Evolutionary conservation across 2,329 filamentous ascomycete species (phyloP).

Genomic region (Aureobasidium pullulans): DNA sequence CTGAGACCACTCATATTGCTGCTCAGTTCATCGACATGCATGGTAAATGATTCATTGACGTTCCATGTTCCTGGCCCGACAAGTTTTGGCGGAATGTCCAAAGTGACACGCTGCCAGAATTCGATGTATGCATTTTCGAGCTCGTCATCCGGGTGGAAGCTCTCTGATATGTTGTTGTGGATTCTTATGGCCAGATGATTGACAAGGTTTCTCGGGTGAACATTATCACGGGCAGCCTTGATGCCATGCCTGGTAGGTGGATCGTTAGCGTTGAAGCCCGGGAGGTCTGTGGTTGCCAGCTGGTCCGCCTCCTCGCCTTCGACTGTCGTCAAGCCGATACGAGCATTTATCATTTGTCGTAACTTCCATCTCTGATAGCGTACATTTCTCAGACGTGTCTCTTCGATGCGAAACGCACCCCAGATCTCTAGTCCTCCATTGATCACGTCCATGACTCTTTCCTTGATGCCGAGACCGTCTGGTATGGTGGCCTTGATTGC

Average conservation of each 20-base stretch:
- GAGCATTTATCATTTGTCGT: too few species aligned
- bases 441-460: neutral
- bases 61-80: too few species aligned
- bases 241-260: neutral
- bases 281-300: too few species aligned
- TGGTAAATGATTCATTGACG: too few species aligned
- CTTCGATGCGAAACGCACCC: neutral
- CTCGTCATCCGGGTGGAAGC: neutral
- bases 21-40: too few species aligned
- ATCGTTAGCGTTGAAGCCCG: neutral
- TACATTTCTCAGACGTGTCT: too few species aligned
- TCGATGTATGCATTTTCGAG: neutral
- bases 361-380: too few species aligned
- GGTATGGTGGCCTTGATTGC: neutral
- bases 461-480: neutral
- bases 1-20: too few species aligned
- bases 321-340: neutral
- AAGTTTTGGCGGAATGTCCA: neutral
- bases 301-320: too few species aligned
- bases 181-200: neutral
- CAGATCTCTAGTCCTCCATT: neutral
- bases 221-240: neutral
- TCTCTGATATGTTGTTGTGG: neutral
- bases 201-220: neutral
- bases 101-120: neutral